Percentiles rank a stretch among this genome's conserved stretches.
Conservation (phyloP, 257 asterid genomes). For the Datura wrightii region DNA sequence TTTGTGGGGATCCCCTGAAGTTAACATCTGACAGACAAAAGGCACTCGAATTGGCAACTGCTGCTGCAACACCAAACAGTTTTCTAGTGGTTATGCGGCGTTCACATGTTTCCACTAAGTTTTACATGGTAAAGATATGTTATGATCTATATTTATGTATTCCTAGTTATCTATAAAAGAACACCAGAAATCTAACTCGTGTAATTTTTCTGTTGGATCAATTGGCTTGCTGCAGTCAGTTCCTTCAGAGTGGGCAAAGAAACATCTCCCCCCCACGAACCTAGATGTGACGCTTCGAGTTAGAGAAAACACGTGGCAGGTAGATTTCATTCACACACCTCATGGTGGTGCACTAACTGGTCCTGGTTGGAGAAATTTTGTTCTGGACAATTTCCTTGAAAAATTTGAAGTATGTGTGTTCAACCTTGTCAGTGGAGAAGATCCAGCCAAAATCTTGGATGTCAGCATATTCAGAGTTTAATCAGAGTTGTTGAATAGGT, state of each 20-base stretch:
- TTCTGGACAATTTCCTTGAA: constrained; percentile 39
- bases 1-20: too few species aligned
- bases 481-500: too few species aligned
- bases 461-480: neutral
- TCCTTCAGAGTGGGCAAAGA: constrained; percentile 47
- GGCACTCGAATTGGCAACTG: constrained; percentile 36
- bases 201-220: neutral
- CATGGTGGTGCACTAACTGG: constrained; percentile 37
- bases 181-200: neutral
- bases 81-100: constrained; percentile 43
- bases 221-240: constrained; percentile 40
- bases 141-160: too few species aligned
- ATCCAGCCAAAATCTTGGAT: neutral
- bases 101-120: constrained; percentile 40
- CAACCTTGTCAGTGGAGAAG: neutral
- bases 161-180: neutral
- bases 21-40: constrained; percentile 27
- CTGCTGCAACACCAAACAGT: constrained; percentile 31
- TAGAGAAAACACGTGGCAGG: constrained; percentile 37
- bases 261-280: constrained; percentile 36
- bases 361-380: constrained; percentile 51
- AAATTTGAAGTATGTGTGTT: constrained; percentile 47
- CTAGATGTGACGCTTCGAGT: constrained; percentile 32
- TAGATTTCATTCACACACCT: constrained; percentile 17
- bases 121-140: constrained; percentile 45